A percentile compares a stretch with the other conserved stretches of the same genome.
Evolutionary conservation across 768 basidiomycete species (phyloP).

Genomic region (Rhodotorula babjevae): DNA sequence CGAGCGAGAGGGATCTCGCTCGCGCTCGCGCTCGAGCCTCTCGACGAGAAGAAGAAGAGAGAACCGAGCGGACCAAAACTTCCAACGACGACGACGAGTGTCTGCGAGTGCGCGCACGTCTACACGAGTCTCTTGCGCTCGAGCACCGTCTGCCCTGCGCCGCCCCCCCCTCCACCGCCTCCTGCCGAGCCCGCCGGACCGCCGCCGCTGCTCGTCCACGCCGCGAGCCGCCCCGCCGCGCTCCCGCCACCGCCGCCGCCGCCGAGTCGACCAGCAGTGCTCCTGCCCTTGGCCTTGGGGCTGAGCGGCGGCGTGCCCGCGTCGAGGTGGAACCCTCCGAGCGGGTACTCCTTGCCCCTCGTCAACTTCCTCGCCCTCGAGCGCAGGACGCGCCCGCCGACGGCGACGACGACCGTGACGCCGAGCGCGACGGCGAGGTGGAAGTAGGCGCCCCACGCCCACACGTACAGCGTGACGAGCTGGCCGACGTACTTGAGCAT

Average conservation of each 20-base stretch:
- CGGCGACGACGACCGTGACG: slow-evolving; percentile 8
- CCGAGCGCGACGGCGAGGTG: slow-evolving; percentile 24
- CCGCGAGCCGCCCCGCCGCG: not conserved
- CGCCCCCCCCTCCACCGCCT: not conserved
- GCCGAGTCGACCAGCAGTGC: not conserved
- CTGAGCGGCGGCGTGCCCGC: slow-evolving; percentile 15
- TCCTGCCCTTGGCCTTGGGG: slow-evolving; percentile 2
- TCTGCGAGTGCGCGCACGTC: not conserved
- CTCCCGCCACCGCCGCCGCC: not conserved
- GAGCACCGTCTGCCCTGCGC: slow-evolving; percentile 2
- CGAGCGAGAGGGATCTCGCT: too few species aligned
- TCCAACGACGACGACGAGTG: not conserved
- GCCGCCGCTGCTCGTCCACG: not conserved
- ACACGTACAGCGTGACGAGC: slow-evolving; percentile 41
- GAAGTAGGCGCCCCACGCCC: slow-evolving; percentile 36
- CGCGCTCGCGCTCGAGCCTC: too few species aligned
- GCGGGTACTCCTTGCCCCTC: slow-evolving; percentile 26
- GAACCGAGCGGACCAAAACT: not conserved
- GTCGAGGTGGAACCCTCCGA: slow-evolving; percentile 23
- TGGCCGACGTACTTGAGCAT: slow-evolving; percentile 45
- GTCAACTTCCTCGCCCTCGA: not conserved
- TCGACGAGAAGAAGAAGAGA: not conserved
- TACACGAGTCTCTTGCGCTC: slow-evolving; percentile 22
- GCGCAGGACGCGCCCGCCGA: not conserved
- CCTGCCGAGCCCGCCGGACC: not conserved